Evolutionary conservation across 2,329 filamentous ascomycete genomes (phyloP).

Genomic region (Clonostachys chloroleuca): DNA sequence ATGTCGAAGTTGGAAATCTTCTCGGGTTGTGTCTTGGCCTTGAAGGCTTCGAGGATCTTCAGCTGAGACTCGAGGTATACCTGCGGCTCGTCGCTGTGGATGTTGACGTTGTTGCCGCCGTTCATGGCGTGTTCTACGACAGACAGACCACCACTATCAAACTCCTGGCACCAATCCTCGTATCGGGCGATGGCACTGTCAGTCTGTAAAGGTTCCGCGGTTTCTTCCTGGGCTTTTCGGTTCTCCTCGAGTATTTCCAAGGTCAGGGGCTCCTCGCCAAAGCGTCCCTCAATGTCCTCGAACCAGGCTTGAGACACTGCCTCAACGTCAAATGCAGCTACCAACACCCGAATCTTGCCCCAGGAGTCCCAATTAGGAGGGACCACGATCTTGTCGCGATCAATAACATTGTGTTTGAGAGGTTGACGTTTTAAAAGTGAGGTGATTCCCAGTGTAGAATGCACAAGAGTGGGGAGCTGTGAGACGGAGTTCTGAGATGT

Average conservation of each 20-base stretch:
- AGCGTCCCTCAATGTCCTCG: conserved; percentile 66
- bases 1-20: not conserved
- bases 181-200: conserved; percentile 64
- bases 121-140: conserved; percentile 33
- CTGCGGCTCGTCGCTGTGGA: conserved; percentile 61
- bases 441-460: conserved; percentile 82
- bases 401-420: conserved; percentile 86
- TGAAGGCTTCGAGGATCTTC: conserved; percentile 64
- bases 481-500: conserved; percentile 73
- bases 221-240: conserved; percentile 12
- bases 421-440: conserved; percentile 75
- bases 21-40: conserved; percentile 36
- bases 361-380: conserved; percentile 98
- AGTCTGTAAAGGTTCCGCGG: conserved; percentile 3
- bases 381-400: conserved; percentile 89
- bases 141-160: conserved; percentile 54
- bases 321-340: conserved; percentile 91
- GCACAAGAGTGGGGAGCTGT: conserved; percentile 73
- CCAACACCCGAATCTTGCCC: conserved; percentile 91
- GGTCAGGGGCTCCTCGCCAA: conserved; percentile 14
- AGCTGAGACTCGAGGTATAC: conserved; percentile 72
- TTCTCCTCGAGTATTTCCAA: conserved; percentile 11
- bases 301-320: conserved; percentile 81
- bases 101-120: conserved; percentile 22
- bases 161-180: conserved; percentile 75